Conservation (phyloP, 305 asterid genomes). For the Fraxinus nigra region DNA sequence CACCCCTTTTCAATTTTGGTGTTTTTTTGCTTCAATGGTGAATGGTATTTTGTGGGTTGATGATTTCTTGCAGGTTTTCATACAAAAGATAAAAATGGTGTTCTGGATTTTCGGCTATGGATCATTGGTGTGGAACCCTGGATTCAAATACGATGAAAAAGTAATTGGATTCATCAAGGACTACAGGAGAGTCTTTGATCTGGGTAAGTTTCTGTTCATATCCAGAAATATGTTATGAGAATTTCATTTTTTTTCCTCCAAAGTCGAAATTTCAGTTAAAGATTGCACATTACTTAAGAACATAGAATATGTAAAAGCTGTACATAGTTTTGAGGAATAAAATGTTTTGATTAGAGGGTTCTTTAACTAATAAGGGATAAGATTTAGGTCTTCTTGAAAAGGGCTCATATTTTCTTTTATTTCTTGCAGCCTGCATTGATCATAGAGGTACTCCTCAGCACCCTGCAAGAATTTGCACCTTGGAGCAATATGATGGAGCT, state of each 20-base stretch:
- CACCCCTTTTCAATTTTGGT: not conserved
- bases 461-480: constrained; percentile 94
- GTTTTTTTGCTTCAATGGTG: not conserved
- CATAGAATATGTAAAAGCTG: not conserved
- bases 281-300: not conserved
- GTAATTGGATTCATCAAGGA: constrained; percentile 76
- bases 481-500: constrained; percentile 63
- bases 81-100: constrained; percentile 51
- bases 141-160: constrained; percentile 79
- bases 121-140: constrained; percentile 96
- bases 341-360: not conserved
- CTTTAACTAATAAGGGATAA: not conserved
- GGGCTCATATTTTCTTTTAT: not conserved
- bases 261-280: not conserved
- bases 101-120: constrained; percentile 97
- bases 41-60: not conserved
- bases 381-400: not conserved
- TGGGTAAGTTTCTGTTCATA: constrained; percentile 43
- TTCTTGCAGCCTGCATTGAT: constrained; percentile 83
- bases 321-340: not conserved
- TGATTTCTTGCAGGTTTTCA: constrained; percentile 23
- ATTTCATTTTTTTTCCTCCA: not conserved
- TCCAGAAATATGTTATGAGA: not conserved
- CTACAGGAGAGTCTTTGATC: constrained; percentile 83
- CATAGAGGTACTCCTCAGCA: constrained; percentile 94